phyloP scores from a whole-genome alignment of 768 basidiomycete species.

The Lentinula edodes region DNA sequence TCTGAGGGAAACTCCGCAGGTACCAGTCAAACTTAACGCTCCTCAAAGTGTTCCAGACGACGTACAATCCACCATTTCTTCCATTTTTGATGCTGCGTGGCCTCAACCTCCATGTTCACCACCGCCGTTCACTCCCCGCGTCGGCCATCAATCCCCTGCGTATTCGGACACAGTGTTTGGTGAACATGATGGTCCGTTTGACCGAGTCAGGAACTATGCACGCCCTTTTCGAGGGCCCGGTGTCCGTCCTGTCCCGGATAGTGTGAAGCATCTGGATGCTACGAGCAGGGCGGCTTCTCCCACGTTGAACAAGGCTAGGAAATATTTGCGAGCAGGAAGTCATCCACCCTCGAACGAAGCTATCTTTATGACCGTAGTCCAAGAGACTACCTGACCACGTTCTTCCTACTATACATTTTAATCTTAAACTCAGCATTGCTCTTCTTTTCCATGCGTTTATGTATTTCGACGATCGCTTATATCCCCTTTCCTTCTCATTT shows the following conservation, averaged over 20 bases:
- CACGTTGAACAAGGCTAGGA: slow-evolving; percentile 8
- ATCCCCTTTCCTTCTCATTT: neutral
- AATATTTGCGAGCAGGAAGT: slow-evolving; percentile 18
- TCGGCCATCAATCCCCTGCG: slow-evolving; percentile 16
- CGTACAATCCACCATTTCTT: slow-evolving; percentile 28
- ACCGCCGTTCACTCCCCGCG: neutral
- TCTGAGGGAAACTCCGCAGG: neutral
- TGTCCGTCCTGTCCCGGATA: slow-evolving; percentile 18
- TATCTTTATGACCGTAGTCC: slow-evolving; percentile 40
- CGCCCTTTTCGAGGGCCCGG: slow-evolving; percentile 15
- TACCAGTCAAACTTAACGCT: neutral
- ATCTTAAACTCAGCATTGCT: neutral
- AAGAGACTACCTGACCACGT: slow-evolving; percentile 27
- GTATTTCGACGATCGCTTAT: neutral
- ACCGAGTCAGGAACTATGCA: slow-evolving; percentile 11
- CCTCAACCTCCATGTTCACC: slow-evolving; percentile 26
- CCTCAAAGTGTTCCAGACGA: slow-evolving; percentile 23
- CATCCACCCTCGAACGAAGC: slow-evolving; percentile 20
- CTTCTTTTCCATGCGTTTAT: neutral
- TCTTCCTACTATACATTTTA: neutral
- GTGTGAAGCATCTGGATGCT: slow-evolving; percentile 1
- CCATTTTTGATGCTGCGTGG: slow-evolving; percentile 35
- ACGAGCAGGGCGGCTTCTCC: neutral
- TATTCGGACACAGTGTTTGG: slow-evolving; percentile 14
- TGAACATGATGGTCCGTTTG: slow-evolving; percentile 14